Evolutionary conservation across 2,329 filamentous ascomycete genomes (phyloP).

Genomic region (Diaporthe caulivora): DNA sequence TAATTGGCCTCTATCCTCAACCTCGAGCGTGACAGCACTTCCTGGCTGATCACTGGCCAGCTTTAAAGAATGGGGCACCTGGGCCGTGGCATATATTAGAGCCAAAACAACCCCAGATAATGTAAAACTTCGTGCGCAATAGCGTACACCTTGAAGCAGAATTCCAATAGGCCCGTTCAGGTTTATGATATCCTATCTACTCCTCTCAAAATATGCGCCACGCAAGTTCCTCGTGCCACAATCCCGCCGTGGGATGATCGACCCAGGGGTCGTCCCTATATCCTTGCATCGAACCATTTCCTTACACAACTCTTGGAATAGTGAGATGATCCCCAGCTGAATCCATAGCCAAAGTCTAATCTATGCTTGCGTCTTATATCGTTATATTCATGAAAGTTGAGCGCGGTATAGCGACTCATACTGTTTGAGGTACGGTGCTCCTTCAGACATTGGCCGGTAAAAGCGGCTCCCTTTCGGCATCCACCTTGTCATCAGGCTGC

Average conservation of each 20-base stretch:
- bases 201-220: neutral
- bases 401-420: neutral
- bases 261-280: neutral
- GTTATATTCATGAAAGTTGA: neutral
- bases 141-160: neutral
- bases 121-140: too few species aligned
- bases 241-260: neutral
- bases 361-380: neutral
- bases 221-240: neutral
- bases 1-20: neutral
- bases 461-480: conserved; percentile 25
- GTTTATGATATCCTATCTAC: neutral
- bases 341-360: too few species aligned
- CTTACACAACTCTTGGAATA: neutral
- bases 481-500: conserved; percentile 18
- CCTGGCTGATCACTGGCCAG: neutral
- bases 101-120: neutral
- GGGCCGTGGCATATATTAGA: neutral
- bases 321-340: neutral
- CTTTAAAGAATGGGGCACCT: too few species aligned
- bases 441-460: neutral
- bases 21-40: neutral
- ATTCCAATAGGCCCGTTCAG: neutral
- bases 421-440: neutral
- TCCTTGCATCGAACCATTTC: neutral